A percentile compares a stretch with the other conserved stretches of the same genome.
These are phyloP conservation scores for Tuber indicum DNA, from an alignment of 495 filamentous ascomycete species.

Conservation along the genomic window DNA sequence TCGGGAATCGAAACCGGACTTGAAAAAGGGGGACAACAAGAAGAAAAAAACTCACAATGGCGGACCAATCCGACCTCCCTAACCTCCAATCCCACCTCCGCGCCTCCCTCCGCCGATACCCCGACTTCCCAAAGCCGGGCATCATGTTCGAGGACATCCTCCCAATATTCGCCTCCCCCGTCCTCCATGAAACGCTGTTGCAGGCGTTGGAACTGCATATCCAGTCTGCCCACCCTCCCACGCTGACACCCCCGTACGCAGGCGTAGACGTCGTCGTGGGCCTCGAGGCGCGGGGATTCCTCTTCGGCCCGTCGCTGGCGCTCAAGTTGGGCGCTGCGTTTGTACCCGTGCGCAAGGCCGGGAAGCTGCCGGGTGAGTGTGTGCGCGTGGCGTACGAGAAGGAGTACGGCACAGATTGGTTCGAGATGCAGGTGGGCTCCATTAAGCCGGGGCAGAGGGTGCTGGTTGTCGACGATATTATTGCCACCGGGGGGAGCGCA, in stretches of 20 bases:
- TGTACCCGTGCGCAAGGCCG: conserved; percentile 89
- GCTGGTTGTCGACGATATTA: conserved; percentile 92
- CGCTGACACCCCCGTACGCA: conserved; percentile 45
- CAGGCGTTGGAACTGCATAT: conserved; percentile 83
- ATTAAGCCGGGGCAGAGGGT: conserved; percentile 84
- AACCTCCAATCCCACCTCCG: conserved; percentile 46
- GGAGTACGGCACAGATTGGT: conserved; percentile 94
- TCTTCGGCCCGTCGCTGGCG: conserved; percentile 88
- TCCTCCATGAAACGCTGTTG: conserved; percentile 67
- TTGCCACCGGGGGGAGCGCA: conserved; percentile 94
- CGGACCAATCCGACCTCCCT: conserved; percentile 25
- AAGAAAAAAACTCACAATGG: conserved; percentile 9
- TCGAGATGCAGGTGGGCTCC: conserved; percentile 85
- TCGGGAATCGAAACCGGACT: background rate
- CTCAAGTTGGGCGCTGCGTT: conserved; percentile 80
- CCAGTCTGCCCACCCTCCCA: conserved; percentile 47
- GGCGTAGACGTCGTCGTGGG: conserved; percentile 88
- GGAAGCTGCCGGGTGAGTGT: conserved; percentile 88
- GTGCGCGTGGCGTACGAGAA: conserved; percentile 79
- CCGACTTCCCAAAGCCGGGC: conserved; percentile 89
- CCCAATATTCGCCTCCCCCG: conserved; percentile 80
- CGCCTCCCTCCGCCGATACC: conserved; percentile 63
- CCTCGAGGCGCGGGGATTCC: conserved; percentile 88
- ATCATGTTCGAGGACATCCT: conserved; percentile 99
- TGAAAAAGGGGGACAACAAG: background rate